Evolutionary conservation across 164 flowering plant genomes (phyloP).

Genomic region (Berberis thunbergii): DNA sequence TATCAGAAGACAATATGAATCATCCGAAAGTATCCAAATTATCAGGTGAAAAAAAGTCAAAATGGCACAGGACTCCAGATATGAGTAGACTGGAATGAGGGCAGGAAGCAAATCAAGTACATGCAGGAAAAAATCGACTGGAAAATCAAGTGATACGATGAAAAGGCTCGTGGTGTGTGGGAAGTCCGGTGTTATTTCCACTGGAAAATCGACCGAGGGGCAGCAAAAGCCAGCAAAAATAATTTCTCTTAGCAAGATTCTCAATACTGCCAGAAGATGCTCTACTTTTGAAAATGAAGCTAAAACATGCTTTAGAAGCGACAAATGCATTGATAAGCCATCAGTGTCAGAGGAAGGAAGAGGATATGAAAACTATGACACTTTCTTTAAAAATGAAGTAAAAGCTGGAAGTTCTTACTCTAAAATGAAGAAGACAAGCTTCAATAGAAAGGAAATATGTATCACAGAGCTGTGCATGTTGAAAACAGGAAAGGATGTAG

Average conservation of each 20-base stretch:
- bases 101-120: conserved; percentile 2
- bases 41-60: conserved; percentile 18
- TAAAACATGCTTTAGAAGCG: too few species aligned
- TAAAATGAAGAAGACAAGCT: conserved; percentile 11
- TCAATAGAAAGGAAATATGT: conserved; percentile 7
- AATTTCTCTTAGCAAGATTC: conserved; percentile 37
- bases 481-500: conserved; percentile 6
- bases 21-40: conserved; percentile 8
- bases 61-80: conserved; percentile 8
- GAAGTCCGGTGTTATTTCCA: conserved; percentile 45
- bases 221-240: conserved; percentile 33
- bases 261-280: conserved; percentile 31
- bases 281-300: conserved; percentile 7
- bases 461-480: conserved; percentile 10
- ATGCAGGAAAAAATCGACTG: not conserved
- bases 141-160: conserved; percentile 2
- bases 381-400: conserved; percentile 7
- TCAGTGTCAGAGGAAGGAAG: conserved; percentile 12
- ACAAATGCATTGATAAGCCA: conserved; percentile 7
- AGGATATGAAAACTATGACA: conserved; percentile 10
- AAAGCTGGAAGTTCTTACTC: conserved; percentile 4
- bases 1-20: conserved; percentile 1
- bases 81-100: conserved; percentile 2
- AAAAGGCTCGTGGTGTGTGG: conserved; percentile 44
- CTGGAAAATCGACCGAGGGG: conserved; percentile 21